Conservation (phyloP, 208 protist genomes). For the Leishmania martiniquensis region DNA sequence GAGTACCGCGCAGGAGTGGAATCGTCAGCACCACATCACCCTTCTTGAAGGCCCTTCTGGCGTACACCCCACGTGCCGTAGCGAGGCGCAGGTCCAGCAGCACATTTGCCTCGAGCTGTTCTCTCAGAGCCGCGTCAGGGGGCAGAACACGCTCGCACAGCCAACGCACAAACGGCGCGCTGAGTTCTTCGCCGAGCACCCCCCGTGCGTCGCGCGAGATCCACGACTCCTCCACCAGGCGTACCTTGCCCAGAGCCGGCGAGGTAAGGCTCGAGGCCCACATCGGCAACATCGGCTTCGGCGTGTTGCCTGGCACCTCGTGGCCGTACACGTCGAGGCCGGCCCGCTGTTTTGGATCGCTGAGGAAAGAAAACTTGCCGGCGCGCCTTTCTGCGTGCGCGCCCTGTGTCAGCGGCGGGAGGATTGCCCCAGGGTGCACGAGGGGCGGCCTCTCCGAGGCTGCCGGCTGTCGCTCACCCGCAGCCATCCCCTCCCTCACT, state of each 20-base stretch:
- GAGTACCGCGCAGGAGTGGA: conserved; percentile 27
- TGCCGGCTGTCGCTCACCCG: neutral
- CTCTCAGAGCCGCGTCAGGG: conserved; percentile 7
- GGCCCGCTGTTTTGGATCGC: conserved; percentile 24
- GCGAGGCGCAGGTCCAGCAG: conserved; percentile 42
- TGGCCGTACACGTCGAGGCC: conserved; percentile 23
- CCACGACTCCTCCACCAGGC: conserved; percentile 60
- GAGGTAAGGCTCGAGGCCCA: conserved; percentile 77
- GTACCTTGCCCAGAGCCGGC: conserved; percentile 53
- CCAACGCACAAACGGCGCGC: conserved; percentile 27
- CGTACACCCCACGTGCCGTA: conserved; percentile 58
- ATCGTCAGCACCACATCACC: conserved; percentile 64
- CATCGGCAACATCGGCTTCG: conserved; percentile 67
- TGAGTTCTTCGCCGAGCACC: conserved; percentile 26
- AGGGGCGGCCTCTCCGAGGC: conserved; percentile 5
- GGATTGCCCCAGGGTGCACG: conserved; percentile 11
- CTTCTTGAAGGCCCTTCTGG: conserved; percentile 34
- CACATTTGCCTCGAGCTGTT: conserved; percentile 38
- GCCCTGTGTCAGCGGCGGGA: neutral
- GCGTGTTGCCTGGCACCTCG: conserved; percentile 65
- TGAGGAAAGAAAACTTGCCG: conserved; percentile 59
- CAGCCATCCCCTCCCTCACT: neutral
- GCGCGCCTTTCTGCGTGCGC: conserved; percentile 9
- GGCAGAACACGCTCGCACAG: conserved; percentile 7
- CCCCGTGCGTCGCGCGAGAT: conserved; percentile 40